A percentile compares a stretch with the other conserved stretches of the same genome.
phyloP scores from a whole-genome alignment of 192 early-diverging fungal genomes.

The Neocallimastix lanati region DNA sequence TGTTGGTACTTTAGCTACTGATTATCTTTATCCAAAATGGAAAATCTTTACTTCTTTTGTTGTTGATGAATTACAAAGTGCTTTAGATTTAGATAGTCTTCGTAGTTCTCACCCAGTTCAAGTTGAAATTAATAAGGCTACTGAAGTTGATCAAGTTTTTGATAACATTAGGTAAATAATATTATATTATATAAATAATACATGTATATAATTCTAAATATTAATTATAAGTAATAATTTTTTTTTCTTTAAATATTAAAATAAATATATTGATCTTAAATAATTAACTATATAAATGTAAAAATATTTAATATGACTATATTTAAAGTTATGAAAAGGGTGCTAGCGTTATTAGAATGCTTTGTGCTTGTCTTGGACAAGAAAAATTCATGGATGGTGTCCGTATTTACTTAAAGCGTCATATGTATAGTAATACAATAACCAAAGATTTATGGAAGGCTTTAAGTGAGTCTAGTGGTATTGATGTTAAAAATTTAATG shows the following conservation, averaged over 20 bases:
- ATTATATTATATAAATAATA: too few relatives aligned
- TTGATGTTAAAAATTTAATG: slow-evolving; percentile 71
- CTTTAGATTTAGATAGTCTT: slow-evolving; percentile 61
- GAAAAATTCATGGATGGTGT: slow-evolving; percentile 50
- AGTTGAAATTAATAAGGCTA: slow-evolving; percentile 60
- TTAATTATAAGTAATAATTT: too few relatives aligned
- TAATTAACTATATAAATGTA: too few relatives aligned
- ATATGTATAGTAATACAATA: slow-evolving; percentile 67
- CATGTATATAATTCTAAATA: too few relatives aligned
- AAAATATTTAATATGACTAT: too few relatives aligned
- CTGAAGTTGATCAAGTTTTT: slow-evolving; percentile 85
- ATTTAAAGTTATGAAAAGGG: slow-evolving; percentile 74
- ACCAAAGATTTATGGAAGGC: slow-evolving; percentile 79
- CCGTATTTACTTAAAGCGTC: slow-evolving; percentile 54
- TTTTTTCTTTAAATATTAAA: too few relatives aligned
- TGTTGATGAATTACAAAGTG: slow-evolving; percentile 53
- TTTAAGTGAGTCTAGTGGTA: slow-evolving; percentile 55
- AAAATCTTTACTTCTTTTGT: slow-evolving; percentile 81
- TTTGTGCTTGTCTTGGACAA: slow-evolving; percentile 52
- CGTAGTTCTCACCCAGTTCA: slow-evolving; percentile 84
- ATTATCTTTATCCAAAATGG: slow-evolving; percentile 88
- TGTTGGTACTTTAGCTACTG: slow-evolving; percentile 74
- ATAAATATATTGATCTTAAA: too few relatives aligned
- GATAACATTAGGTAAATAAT: slow-evolving; percentile 24
- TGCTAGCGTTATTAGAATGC: slow-evolving; percentile 83